These are phyloP conservation scores for Houttuynia cordata DNA, from an alignment of 164 flowering plant species.

Conservation along the genomic window DNA sequence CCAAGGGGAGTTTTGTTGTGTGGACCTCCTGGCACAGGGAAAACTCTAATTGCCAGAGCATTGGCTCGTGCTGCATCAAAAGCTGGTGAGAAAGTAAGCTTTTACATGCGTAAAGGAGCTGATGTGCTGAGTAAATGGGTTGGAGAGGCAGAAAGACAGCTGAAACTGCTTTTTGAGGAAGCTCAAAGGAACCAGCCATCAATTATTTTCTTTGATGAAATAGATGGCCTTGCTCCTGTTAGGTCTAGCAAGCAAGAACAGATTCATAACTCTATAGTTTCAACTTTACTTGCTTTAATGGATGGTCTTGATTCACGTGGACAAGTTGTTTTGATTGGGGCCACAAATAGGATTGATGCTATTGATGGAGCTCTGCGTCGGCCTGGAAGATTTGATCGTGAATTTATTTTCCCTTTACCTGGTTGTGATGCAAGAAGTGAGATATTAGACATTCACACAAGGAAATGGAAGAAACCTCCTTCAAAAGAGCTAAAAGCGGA, in stretches of 20 bases:
- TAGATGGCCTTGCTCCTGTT: constrained; percentile 99
- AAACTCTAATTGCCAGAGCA: constrained; percentile 95
- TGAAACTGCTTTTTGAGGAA: constrained; percentile 96
- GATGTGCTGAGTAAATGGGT: constrained; percentile 99
- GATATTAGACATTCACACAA: constrained; percentile 89
- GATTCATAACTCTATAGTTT: constrained; percentile 96
- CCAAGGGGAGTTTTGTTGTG: constrained; percentile 97
- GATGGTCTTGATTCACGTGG: constrained; percentile 99
- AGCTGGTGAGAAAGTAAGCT: constrained; percentile 98
- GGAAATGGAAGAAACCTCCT: constrained; percentile 96
- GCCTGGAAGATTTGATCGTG: constrained; percentile 99
- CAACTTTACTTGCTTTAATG: constrained; percentile 96
- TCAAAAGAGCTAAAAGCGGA: constrained; percentile 67
- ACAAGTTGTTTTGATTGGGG: constrained; percentile 97
- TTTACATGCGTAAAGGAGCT: constrained; percentile 99
- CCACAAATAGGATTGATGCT: constrained; percentile 97
- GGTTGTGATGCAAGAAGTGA: constrained; percentile 97
- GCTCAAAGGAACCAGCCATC: constrained; percentile 98
- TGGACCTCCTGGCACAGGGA: constrained; percentile 99
- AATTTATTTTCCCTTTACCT: constrained; percentile 92
- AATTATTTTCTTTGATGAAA: constrained; percentile 97
- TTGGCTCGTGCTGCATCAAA: constrained; percentile 99
- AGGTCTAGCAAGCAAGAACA: constrained; percentile 99
- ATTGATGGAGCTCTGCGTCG: constrained; percentile 99
- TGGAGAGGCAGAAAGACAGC: constrained; percentile 98